These are phyloP conservation scores for Theobroma grandiflorum DNA, from an alignment of 441 rosid genomes.

Conservation along the genomic window DNA sequence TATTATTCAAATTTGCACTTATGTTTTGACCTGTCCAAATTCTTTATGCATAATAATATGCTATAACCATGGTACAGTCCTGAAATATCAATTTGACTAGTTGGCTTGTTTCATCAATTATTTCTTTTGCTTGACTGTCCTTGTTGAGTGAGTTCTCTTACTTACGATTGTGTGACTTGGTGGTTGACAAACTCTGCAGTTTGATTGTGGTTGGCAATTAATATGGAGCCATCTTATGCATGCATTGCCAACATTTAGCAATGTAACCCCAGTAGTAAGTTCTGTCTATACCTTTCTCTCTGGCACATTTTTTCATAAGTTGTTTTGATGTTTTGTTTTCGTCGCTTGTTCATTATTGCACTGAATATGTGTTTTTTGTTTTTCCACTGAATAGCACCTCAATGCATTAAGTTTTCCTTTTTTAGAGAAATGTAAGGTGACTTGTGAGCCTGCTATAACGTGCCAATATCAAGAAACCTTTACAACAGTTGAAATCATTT, in stretches of 20 bases:
- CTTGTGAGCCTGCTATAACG: neutral
- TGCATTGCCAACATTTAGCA: conserved; percentile 85
- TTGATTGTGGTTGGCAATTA: conserved; percentile 74
- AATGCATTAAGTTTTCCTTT: conserved; percentile 1
- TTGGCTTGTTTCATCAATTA: neutral
- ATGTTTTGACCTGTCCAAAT: neutral
- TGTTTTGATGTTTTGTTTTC: conserved; percentile 10
- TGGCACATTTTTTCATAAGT: neutral
- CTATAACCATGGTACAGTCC: neutral
- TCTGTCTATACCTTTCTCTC: conserved; percentile 22
- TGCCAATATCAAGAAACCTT: neutral
- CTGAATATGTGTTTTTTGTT: neutral
- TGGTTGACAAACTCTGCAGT: conserved; percentile 55
- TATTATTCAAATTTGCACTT: neutral
- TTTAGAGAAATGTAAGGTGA: conserved; percentile 1
- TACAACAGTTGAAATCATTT: neutral
- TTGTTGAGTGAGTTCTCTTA: conserved; percentile 28
- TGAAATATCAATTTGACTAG: neutral
- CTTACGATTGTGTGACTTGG: conserved; percentile 33
- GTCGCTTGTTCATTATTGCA: neutral
- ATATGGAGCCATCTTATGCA: conserved; percentile 86
- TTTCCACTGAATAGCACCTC: neutral
- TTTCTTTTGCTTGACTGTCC: conserved; percentile 23
- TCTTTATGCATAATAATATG: neutral
- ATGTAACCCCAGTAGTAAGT: conserved; percentile 76